Base-by-base conservation (phyloP, 129 eudicot species). In the Oenanthe sinensis region DNA sequence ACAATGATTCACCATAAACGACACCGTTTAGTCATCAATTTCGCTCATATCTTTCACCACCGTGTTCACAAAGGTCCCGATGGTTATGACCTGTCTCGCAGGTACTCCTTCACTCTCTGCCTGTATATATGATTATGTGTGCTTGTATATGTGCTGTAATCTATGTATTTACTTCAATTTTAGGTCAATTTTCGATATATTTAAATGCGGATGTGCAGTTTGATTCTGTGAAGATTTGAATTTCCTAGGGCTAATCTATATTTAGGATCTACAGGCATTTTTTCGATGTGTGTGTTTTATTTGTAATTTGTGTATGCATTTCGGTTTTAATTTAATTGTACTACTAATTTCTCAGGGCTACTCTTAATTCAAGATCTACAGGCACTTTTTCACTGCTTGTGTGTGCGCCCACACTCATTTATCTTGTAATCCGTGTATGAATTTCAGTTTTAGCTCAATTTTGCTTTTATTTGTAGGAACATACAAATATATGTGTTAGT, bases 21-120 rank as follows among this genome's bases (percentile, higher is more conserved):
- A 42, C 93, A 83, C 77, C 97, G 97, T 54, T 84, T 92, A 71
- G 84, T 94, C 42, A 79, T 94, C 81, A 90, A 94, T 79, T 81
- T 94, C 54, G 85, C 98, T 12, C 96, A 91, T 20, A 91, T 94
- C 87, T 90, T 86, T 79, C 77, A 81, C 77, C 75, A 72, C 78
- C 71, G 83, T 54, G 77, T 74, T 45, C 77, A 74, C 42, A 74
- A 74, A 74, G 91, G 88, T 79, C 81, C 77, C 65, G 90, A 86
- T 37, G 89, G 89, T 14, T 85, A 83, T 11, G 89, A 91, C 73
- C 55, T 93, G 78, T 95, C 96, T 76, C 96, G 97, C 79, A 89
- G 98, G 98, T 91, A 70, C 3, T 65, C 39, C 19, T 30, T 63
- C 71, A 7, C 42, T 13, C 42, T 65, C 63, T 54, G 17, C n/a